A percentile compares a stretch with the other conserved stretches of the same genome.
phyloP scores from a whole-genome alignment of 2,329 filamentous ascomycete genomes.

The Westerdykella sp. region DNA sequence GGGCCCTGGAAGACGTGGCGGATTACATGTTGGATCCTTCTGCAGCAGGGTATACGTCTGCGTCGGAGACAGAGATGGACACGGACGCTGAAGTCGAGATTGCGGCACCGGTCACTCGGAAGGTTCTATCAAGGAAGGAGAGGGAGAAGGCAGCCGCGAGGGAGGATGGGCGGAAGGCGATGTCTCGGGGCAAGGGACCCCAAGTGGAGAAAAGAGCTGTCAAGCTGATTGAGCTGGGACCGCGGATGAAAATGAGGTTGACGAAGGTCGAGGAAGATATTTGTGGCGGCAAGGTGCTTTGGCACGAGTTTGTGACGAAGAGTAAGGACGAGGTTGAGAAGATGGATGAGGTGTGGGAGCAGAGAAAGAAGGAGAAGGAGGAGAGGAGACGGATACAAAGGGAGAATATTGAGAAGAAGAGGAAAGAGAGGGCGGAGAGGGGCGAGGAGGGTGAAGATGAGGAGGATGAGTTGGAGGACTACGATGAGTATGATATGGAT shows the following conservation, averaged over 20 bases:
- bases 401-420: slow-evolving; percentile 86
- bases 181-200: slow-evolving; percentile 27
- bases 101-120: slow-evolving; percentile 53
- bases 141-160: slow-evolving; percentile 40
- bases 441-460: slow-evolving; percentile 42
- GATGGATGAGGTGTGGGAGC: slow-evolving; percentile 77
- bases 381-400: slow-evolving; percentile 73
- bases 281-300: slow-evolving; percentile 86
- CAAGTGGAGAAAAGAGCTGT: slow-evolving; percentile 78
- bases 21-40: slow-evolving; percentile 83
- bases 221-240: slow-evolving; percentile 86
- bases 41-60: slow-evolving; percentile 80
- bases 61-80: slow-evolving; percentile 86
- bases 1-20: slow-evolving; percentile 84
- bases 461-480: slow-evolving; percentile 36
- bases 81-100: slow-evolving; percentile 96
- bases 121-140: slow-evolving; percentile 53
- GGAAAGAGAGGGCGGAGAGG: slow-evolving; percentile 49
- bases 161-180: slow-evolving; percentile 35
- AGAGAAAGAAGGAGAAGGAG: slow-evolving; percentile 73
- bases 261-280: slow-evolving; percentile 96
- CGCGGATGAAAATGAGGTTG: slow-evolving; percentile 78
- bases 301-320: slow-evolving; percentile 94
- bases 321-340: slow-evolving; percentile 67
- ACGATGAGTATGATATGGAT: slow-evolving; percentile 45